Percentiles rank a stretch among this genome's conserved stretches.
phyloP scores from a whole-genome alignment of 2,329 filamentous ascomycete genomes.

The Nemania sp. region DNA sequence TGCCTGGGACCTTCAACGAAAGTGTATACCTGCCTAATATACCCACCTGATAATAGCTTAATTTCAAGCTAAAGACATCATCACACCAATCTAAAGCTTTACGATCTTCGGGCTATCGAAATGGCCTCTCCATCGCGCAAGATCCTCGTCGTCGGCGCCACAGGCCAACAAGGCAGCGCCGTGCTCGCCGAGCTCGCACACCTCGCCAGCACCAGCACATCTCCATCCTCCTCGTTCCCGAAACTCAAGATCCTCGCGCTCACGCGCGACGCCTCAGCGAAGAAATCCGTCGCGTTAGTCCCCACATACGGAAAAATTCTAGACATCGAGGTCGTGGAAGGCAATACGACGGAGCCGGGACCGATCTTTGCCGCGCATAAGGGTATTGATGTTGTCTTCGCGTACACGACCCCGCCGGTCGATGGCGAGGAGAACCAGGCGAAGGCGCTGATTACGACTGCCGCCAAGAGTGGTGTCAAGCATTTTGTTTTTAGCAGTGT shows the following conservation, averaged over 20 bases:
- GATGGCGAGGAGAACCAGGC: constrained; percentile 43
- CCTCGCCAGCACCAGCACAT: constrained; percentile 10
- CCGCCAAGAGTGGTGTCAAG: constrained; percentile 48
- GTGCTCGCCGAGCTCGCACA: constrained; percentile 35
- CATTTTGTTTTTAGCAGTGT: constrained; percentile 66
- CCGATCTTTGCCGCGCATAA: constrained; percentile 41
- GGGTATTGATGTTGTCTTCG: constrained; percentile 39
- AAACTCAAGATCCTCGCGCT: constrained; percentile 40
- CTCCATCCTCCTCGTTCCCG: constrained; percentile 15
- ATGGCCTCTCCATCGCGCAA: constrained; percentile 27
- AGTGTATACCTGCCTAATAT: no score
- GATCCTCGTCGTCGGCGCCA: constrained; percentile 44
- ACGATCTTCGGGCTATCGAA: no score
- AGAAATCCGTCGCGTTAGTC: constrained; percentile 38
- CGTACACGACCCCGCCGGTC: constrained; percentile 39
- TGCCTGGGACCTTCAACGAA: neutral
- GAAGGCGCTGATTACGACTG: constrained; percentile 41
- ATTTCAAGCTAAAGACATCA: no score
- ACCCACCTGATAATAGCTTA: no score
- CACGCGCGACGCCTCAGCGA: constrained; percentile 33
- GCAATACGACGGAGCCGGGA: constrained; percentile 38
- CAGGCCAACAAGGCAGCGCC: constrained; percentile 42
- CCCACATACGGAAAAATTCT: constrained; percentile 28
- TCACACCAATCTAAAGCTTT: no score
- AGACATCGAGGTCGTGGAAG: constrained; percentile 40